Base-by-base conservation (phyloP, 106 monocot genomes). In the Platanthera zijinensis region DNA sequence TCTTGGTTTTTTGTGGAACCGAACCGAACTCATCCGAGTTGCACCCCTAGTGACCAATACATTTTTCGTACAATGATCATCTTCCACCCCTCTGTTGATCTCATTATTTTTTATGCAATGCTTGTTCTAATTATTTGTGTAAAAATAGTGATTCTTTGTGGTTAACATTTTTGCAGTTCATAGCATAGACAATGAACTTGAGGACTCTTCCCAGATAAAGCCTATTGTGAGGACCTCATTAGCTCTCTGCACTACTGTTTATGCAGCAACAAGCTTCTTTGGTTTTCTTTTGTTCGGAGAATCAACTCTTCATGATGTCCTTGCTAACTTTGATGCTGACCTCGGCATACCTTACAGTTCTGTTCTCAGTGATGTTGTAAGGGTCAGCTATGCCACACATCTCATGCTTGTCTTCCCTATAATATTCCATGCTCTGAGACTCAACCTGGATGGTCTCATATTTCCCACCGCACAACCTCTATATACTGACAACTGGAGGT, bases 331-430 rank as follows among this genome's bases (percentile, higher is more conserved):
- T 54, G 90, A 90, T 57, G 77, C 90, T 9, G 69, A 92, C 75
- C 95, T 96, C 22, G 92, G 88, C 17, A 87, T 96, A 74, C 88
- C 90, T 76, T 90, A 87, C 66, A 87, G 95, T 73, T 78, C 84
- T 50, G 10, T 89, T 52, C 82, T 96, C 12, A 85, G 88, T 51
- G 95, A 96, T 70, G 50, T 79, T 19, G 95, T 92, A 46, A 76
- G 95, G 61, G 84, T 96, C 67, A 96, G 95, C 81, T 96, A 96
- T 82, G 95, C 77, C 3, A 45, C 82, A 54, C 95, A 96, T 72
- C 86, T 96, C 73, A 96, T 96, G 92, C 90, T 96, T 14, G 95
- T 96, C 45, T 96, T 96, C 71, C 95, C 95, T 0, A 90, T 96
- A 12, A 81, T 96, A 71, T 96, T 96, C 80, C 88, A 80, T 52